Evolutionary conservation across 495 filamentous ascomycete species (phyloP).

Genomic region (Lophium mytilinum): DNA sequence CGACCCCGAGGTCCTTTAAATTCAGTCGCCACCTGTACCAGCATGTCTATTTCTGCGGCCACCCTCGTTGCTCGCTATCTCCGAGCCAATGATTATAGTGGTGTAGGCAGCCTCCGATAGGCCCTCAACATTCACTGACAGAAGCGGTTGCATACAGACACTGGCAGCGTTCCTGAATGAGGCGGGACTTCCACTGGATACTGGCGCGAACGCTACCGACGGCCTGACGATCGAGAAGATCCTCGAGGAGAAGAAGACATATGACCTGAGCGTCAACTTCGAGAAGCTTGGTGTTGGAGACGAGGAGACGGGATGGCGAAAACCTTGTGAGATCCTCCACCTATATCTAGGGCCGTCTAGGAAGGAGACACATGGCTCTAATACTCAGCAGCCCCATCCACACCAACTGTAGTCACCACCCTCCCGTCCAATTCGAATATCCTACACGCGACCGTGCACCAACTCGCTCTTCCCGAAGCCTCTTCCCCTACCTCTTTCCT

Average conservation of each 20-base stretch:
- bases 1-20: too few species aligned
- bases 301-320: slow-evolving; percentile 39
- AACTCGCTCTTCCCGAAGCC: slow-evolving; percentile 20
- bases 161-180: slow-evolving; percentile 53
- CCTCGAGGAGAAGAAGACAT: slow-evolving; percentile 57
- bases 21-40: not conserved
- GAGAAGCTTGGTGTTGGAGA: slow-evolving; percentile 46
- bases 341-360: not conserved
- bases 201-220: slow-evolving; percentile 33
- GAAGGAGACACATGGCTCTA: not conserved
- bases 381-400: slow-evolving; percentile 40
- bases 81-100: slow-evolving; percentile 49
- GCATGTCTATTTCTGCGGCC: slow-evolving; percentile 26
- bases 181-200: slow-evolving; percentile 46
- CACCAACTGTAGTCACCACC: slow-evolving; percentile 34
- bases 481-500: slow-evolving; percentile 18
- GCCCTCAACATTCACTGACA: slow-evolving; percentile 1
- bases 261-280: slow-evolving; percentile 48
- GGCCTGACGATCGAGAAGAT: slow-evolving; percentile 55
- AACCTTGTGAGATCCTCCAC: slow-evolving; percentile 39
- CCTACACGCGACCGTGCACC: slow-evolving; percentile 44
- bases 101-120: slow-evolving; percentile 30
- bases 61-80: slow-evolving; percentile 56
- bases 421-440: slow-evolving; percentile 47
- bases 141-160: slow-evolving; percentile 34